phyloP scores from a whole-genome alignment of 2,329 filamentous ascomycete species.

The Diaporthe batatas region DNA sequence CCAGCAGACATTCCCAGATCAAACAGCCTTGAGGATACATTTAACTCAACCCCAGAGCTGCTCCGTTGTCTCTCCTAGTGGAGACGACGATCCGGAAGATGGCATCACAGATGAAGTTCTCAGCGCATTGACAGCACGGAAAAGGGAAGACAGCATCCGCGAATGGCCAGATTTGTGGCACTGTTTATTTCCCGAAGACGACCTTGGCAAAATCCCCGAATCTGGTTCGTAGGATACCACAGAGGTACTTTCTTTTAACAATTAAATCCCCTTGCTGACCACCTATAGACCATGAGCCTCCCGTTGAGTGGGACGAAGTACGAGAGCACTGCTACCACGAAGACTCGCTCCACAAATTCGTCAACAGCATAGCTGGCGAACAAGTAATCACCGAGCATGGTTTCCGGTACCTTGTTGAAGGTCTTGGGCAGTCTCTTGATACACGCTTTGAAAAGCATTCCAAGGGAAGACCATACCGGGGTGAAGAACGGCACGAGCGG shows the following conservation, averaged over 20 bases:
- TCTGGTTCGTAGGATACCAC: background rate
- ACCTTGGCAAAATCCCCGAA: background rate
- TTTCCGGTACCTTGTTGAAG: background rate
- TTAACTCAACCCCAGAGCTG: background rate
- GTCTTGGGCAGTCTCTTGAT: background rate
- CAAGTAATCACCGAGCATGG: background rate
- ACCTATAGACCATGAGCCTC: background rate
- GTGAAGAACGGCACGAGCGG: background rate
- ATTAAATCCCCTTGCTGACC: background rate
- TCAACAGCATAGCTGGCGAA: background rate
- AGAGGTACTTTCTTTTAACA: accelerated
- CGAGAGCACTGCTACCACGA: background rate
- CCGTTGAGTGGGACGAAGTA: constrained; percentile 19
- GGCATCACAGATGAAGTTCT: background rate
- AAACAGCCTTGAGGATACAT: background rate
- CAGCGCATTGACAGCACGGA: background rate
- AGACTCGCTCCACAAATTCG: background rate
- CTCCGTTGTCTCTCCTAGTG: background rate
- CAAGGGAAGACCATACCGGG: background rate
- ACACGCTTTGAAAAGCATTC: background rate
- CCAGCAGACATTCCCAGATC: background rate
- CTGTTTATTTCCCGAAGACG: background rate
- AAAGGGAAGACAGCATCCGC: background rate
- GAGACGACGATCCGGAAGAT: constrained; percentile 2
- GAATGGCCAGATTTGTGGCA: background rate